These are phyloP conservation scores for Magnolia kwangsiensis DNA, from an alignment of 164 flowering plant species.

Conservation along the genomic window DNA sequence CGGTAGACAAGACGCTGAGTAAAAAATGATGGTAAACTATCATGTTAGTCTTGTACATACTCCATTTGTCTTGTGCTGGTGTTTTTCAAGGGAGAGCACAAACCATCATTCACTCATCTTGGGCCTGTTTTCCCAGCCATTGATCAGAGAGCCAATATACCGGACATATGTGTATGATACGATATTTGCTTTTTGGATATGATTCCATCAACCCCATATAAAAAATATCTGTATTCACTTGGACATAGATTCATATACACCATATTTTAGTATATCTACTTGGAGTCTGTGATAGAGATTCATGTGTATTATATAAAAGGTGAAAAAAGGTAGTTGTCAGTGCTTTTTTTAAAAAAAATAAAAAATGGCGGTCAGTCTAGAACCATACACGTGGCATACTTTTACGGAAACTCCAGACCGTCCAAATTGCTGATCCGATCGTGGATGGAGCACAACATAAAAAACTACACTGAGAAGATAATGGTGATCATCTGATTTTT, in stretches of 20 bases:
- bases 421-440: no score
- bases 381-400: no score
- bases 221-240: neutral
- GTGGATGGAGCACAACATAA: no score
- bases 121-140: neutral
- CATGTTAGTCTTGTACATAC: slow-evolving; percentile 8
- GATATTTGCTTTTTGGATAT: neutral
- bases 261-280: neutral
- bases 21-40: neutral
- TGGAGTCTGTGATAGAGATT: neutral
- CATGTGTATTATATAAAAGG: neutral
- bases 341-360: no score
- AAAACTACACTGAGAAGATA: no score
- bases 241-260: slow-evolving; percentile 1
- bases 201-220: neutral
- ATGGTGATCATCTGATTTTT: no score
- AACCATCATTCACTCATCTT: slow-evolving; percentile 2
- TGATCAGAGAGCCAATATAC: neutral
- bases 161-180: neutral
- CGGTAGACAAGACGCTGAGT: no score
- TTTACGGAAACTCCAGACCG: no score
- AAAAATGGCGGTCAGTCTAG: no score
- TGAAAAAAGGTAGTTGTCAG: no score
- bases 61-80: neutral
- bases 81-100: slow-evolving; percentile 2